Evolutionary conservation across 148 eudicot genomes (phyloP).

Genomic region (Oxyria digyna): DNA sequence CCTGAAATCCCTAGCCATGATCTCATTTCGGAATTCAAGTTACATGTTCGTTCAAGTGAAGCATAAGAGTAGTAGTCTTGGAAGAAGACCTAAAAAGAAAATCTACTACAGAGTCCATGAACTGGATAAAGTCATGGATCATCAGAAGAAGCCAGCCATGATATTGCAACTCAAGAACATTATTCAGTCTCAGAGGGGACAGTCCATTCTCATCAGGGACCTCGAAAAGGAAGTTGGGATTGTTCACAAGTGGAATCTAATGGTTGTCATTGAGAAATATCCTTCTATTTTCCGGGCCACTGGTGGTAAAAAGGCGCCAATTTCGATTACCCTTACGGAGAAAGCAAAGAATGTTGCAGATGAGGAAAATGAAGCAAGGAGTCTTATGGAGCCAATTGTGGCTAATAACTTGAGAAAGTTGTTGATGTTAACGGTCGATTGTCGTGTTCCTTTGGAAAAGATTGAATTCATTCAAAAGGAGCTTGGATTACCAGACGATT

Average conservation of each 20-base stretch:
- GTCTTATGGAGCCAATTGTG: conserved; percentile 73
- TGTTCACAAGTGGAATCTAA: conserved; percentile 82
- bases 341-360: conserved; percentile 50
- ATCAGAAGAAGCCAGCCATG: conserved; percentile 60
- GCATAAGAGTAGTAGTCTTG: conserved; percentile 48
- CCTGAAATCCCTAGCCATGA: conserved; percentile 2
- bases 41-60: conserved; percentile 31
- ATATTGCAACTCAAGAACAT: conserved; percentile 57
- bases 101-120: conserved; percentile 60
- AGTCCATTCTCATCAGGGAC: conserved; percentile 61
- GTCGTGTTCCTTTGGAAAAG: conserved; percentile 62
- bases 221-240: conserved; percentile 95
- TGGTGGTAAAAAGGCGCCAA: conserved; percentile 53
- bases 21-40: conserved; percentile 22
- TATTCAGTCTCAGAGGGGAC: conserved; percentile 53
- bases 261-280: conserved; percentile 76
- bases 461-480: conserved; percentile 38
- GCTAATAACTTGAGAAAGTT: conserved; percentile 68
- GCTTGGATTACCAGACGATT: conserved; percentile 73
- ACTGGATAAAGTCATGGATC: conserved; percentile 79
- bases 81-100: conserved; percentile 73
- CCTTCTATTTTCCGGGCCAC: conserved; percentile 59
- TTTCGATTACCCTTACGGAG: conserved; percentile 45
- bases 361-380: conserved; percentile 48
- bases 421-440: conserved; percentile 83